Evolutionary conservation across 192 early-diverging fungal species (phyloP), one percentile per base, ranked within the genome.

Genomic region (Phycomyces nitens): DNA sequence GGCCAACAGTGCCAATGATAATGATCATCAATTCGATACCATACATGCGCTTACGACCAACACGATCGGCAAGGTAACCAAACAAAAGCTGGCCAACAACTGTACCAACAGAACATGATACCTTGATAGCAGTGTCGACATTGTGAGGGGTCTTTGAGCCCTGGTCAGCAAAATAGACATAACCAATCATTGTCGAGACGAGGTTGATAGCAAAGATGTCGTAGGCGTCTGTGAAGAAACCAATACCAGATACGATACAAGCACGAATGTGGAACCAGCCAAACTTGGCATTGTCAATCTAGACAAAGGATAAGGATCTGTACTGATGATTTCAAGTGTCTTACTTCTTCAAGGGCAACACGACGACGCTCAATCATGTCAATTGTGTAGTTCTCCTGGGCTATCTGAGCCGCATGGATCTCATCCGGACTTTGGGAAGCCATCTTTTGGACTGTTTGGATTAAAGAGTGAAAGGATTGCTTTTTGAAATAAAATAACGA

Each of bases 131-230:
- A 39, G 86, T 87, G 71, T 98, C 96, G 58, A 89, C 77, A 56
- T 87, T 81, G 64, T 75, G 73, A 14, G 89, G 87, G 50, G 85
- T 70, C 8, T 76, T 80, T 55, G 69, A 55, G 11, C 60, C 60
- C 2, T 66, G 69, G 12, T 65, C 66, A 29, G 62, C 27, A 58
- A 60, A 92, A 72, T 88, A 90, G 29, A 89, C 80, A 53, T 72
- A 83, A 10, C 87, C 88, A 39, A 95, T 74, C 85, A 98, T 98
- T 52, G 89, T 81, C 6, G 93, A 82, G 9, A 91, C 90, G 56
- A 95, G 74, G 61, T 89, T 89, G 72, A 98, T 96, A 59, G 93
- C 90, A 63, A 96, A 96, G 70, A 94, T 89, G 75, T 98, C 95
- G 74, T 96, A 96, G 14, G 93, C 87, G 70, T 98, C 94, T 44